Base-by-base conservation (phyloP, 2,329 filamentous ascomycete species). In the Didymella pinodella region DNA sequence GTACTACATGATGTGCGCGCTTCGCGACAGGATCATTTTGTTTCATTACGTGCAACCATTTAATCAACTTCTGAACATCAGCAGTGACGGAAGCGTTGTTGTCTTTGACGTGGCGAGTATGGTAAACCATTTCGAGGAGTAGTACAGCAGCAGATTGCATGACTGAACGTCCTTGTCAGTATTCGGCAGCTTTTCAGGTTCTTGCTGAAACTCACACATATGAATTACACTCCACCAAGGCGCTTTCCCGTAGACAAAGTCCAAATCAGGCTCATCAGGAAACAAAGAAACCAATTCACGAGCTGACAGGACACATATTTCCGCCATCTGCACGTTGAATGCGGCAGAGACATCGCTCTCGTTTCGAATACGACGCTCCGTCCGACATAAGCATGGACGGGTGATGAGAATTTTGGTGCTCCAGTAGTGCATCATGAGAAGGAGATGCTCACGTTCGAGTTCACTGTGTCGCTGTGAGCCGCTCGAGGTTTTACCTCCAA, bases 201-300 rank as follows among this genome's bases (percentile, higher is more conserved):
- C 12, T 1, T 20, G 16, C 14, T 1, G 10, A 45, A 14, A 63
- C 66, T 59, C 56, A 71, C 68, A 61, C 12, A 74, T 69, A 52
- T 79, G 77, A 14, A 79, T 59, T 1, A 77, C 50, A n/a, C 69
- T 75, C 77, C 77, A 80, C 78, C 78, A 80, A 4, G 78, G 78
- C 5, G 65, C 70, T 7, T 64, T 67, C 18, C 59, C 46, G 52
- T 78, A 78, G 2, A 72, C 56, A 8, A 67, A 69, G 0, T 71
- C 44, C 0, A 67, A 48, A 46, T 73, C 67, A 4, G 70, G 63
- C 26, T 65, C 16, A 7, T 71, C 64, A 4, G 77, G 78, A 6
- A 80, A 67, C 8, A 79, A 38, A 4, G 65, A 65, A 2, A 73
- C 45, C 57, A 80, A 61, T 7, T 60, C 59, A 48, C 65, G 63